Evolutionary conservation across 495 filamentous ascomycete species (phyloP).

Genomic region (Podospora pseudocomata): DNA sequence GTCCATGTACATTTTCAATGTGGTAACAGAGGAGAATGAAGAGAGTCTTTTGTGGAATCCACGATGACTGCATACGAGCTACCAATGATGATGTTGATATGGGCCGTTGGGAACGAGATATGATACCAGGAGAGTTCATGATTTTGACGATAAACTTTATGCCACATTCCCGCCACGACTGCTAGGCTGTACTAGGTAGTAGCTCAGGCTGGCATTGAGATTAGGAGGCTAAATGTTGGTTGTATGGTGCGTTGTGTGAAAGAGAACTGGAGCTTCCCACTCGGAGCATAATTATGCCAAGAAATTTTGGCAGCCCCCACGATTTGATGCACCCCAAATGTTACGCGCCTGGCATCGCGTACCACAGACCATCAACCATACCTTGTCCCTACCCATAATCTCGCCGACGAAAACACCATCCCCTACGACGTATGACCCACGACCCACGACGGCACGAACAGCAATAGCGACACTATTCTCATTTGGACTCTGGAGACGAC

Average conservation of each 20-base stretch:
- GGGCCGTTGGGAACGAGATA: too few relatives aligned
- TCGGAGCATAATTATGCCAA: neutral
- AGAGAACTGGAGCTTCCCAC: neutral
- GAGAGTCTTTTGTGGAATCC: neutral
- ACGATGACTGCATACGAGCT: neutral
- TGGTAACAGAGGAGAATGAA: neutral
- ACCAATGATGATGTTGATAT: too few relatives aligned
- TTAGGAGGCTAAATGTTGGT: neutral
- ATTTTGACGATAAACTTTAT: neutral
- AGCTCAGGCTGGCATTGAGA: neutral
- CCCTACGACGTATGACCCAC: neutral
- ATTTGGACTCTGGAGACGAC: neutral
- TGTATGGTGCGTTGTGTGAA: neutral
- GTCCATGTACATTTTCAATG: neutral
- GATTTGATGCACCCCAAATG: neutral
- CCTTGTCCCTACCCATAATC: neutral
- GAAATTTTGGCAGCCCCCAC: constrained; percentile 3
- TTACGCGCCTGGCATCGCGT: neutral
- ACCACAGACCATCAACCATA: neutral
- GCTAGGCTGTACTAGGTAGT: neutral
- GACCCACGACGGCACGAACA: neutral
- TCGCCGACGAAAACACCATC: neutral
- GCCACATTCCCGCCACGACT: neutral
- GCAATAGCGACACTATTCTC: neutral
- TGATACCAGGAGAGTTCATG: too few relatives aligned